Evolutionary conservation across 805 yeast genomes (phyloP).

Genomic region (Starmerella kuoi): DNA sequence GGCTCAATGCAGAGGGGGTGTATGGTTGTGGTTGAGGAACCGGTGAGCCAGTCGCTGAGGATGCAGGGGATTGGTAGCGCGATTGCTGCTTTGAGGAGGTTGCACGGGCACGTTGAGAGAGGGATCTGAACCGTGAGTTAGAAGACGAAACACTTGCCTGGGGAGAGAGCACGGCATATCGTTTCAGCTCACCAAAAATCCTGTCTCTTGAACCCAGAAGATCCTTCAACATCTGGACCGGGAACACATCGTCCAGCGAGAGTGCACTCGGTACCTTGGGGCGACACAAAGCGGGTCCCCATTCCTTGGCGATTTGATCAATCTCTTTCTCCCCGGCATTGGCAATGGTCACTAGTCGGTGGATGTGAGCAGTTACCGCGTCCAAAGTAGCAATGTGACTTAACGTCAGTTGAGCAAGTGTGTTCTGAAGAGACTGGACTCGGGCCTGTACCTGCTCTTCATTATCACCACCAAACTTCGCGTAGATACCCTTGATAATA

Average conservation of each 20-base stretch:
- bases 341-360: conserved; percentile 45
- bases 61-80: not conserved
- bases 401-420: conserved; percentile 53
- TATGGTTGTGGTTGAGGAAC: not conserved
- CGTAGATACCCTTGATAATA: conserved; percentile 53
- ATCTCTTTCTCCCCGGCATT: conserved; percentile 28
- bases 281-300: conserved; percentile 49
- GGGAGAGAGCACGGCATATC: conserved; percentile 19
- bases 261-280: conserved; percentile 37
- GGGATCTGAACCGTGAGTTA: conserved; percentile 7
- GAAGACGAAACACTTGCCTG: conserved; percentile 9
- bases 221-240: conserved; percentile 48
- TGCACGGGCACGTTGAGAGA: conserved; percentile 4
- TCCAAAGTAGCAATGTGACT: conserved; percentile 68
- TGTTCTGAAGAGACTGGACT: conserved; percentile 51
- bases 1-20: not conserved
- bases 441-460: conserved; percentile 31
- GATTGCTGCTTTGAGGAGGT: not conserved
- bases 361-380: conserved; percentile 65
- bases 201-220: conserved; percentile 45
- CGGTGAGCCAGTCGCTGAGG: not conserved
- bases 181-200: conserved; percentile 53
- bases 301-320: conserved; percentile 45
- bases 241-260: conserved; percentile 48
- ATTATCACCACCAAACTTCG: conserved; percentile 34